Percentiles rank a stretch among this genome's conserved stretches.
Evolutionary conservation across 805 yeast genomes (phyloP).

Genomic region (Starmerella apis): DNA sequence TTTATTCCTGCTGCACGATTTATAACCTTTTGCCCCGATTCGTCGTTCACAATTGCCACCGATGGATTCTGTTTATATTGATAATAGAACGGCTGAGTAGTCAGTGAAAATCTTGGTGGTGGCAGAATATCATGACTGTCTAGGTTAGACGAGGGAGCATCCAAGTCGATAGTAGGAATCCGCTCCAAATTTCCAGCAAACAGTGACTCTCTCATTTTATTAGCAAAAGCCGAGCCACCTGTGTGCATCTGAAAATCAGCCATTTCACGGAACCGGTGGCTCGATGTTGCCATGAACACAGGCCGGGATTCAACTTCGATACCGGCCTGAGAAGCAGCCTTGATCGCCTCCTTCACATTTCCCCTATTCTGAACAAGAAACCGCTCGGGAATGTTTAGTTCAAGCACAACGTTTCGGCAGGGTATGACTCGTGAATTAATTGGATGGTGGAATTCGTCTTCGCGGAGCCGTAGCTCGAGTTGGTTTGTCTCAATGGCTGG

Average conservation of each 20-base stretch:
- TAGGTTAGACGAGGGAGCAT: neutral
- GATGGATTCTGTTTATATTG: conserved; percentile 65
- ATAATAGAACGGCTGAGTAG: conserved; percentile 67
- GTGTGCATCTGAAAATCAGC: conserved; percentile 76
- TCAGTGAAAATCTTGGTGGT: conserved; percentile 71
- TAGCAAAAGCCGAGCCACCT: conserved; percentile 43
- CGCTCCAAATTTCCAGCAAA: conserved; percentile 36
- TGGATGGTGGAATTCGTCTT: conserved; percentile 41
- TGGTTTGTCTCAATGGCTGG: conserved; percentile 23
- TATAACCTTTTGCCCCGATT: conserved; percentile 34
- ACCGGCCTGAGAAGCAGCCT: conserved; percentile 39
- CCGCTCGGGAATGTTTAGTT: conserved; percentile 29
- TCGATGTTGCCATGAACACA: conserved; percentile 54
- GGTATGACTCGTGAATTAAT: conserved; percentile 31
- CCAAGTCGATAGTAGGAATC: conserved; percentile 29
- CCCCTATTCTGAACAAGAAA: conserved; percentile 27
- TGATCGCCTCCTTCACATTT: conserved; percentile 50
- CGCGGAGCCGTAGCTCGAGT: conserved; percentile 33
- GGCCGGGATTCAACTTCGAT: conserved; percentile 46
- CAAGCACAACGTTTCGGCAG: conserved; percentile 29
- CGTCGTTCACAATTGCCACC: conserved; percentile 45
- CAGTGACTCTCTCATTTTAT: conserved; percentile 35
- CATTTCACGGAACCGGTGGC: conserved; percentile 70
- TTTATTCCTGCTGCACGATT: conserved; percentile 28
- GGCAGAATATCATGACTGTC: conserved; percentile 48